phyloP scores from a whole-genome alignment of 176 grass and related monocot species.

The Aegilops tauschii region DNA sequence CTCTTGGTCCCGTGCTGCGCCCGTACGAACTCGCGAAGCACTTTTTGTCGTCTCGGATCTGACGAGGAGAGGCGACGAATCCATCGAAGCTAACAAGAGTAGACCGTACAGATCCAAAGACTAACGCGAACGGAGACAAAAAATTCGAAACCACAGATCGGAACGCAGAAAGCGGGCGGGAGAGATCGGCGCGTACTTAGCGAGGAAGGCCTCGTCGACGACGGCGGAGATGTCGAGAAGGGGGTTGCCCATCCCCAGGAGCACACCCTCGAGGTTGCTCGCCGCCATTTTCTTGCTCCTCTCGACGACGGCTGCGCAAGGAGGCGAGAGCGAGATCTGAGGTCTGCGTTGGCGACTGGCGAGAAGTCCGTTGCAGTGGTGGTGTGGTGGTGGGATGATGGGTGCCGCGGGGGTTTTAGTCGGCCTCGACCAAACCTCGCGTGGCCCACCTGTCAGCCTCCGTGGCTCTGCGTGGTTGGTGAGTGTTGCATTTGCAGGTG shows the following conservation, averaged over 20 bases:
- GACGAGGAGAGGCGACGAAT: not conserved
- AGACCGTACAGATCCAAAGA: not conserved
- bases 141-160: constrained; percentile 5
- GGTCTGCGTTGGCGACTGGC: not conserved
- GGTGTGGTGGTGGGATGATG: not conserved
- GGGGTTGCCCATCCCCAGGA: constrained; percentile 97
- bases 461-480: constrained; percentile 23
- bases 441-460: constrained; percentile 18
- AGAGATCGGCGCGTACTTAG: constrained; percentile 51
- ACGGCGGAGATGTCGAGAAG: constrained; percentile 98
- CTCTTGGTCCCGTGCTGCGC: not conserved
- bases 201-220: constrained; percentile 86
- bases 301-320: not conserved
- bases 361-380: not conserved
- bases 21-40: not conserved
- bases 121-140: not conserved
- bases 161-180: not conserved
- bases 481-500: not conserved
- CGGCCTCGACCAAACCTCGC: constrained; percentile 23
- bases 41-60: constrained; percentile 20
- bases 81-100: not conserved
- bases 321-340: constrained; percentile 43
- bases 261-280: constrained; percentile 60
- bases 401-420: constrained; percentile 33
- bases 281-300: constrained; percentile 32